phyloP scores from a whole-genome alignment of 2,329 filamentous ascomycete genomes.

The Aspergillus carbonarius region DNA sequence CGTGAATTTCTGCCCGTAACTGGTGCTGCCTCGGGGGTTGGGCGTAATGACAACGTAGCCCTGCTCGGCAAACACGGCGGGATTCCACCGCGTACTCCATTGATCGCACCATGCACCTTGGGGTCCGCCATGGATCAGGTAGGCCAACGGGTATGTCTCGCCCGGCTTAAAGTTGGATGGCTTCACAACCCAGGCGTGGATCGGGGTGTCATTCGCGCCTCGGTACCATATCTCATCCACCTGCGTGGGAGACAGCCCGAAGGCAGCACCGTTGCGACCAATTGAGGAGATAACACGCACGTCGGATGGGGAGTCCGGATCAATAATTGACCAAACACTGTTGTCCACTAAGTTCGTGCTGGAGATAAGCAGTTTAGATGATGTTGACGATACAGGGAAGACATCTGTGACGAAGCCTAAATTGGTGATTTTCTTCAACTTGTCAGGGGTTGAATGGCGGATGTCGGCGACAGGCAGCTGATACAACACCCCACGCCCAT shows the following conservation, averaged over 20 bases:
- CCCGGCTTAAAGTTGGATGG: constrained; percentile 47
- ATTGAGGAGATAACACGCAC: constrained; percentile 40
- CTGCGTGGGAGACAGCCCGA: constrained; percentile 44
- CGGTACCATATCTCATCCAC: constrained; percentile 48
- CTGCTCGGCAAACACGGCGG: constrained; percentile 59
- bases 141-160: constrained; percentile 55
- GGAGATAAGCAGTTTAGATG: constrained; percentile 42
- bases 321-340: constrained; percentile 44
- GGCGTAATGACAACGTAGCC: constrained; percentile 61
- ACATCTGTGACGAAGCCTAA: constrained; percentile 44
- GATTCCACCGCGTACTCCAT: constrained; percentile 57
- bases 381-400: constrained; percentile 33
- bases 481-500: constrained; percentile 45
- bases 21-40: constrained; percentile 59
- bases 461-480: constrained; percentile 36
- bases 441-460: constrained; percentile 28
- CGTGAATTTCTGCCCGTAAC: constrained; percentile 57
- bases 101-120: constrained; percentile 53
- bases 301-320: constrained; percentile 32
- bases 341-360: constrained; percentile 47
- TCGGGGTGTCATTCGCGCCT: constrained; percentile 44
- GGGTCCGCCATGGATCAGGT: constrained; percentile 56
- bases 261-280: constrained; percentile 35
- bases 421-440: constrained; percentile 39
- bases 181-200: constrained; percentile 50